Base-by-base conservation (phyloP, 2,329 filamentous ascomycete species). In the Colletotrichum aenigma region DNA sequence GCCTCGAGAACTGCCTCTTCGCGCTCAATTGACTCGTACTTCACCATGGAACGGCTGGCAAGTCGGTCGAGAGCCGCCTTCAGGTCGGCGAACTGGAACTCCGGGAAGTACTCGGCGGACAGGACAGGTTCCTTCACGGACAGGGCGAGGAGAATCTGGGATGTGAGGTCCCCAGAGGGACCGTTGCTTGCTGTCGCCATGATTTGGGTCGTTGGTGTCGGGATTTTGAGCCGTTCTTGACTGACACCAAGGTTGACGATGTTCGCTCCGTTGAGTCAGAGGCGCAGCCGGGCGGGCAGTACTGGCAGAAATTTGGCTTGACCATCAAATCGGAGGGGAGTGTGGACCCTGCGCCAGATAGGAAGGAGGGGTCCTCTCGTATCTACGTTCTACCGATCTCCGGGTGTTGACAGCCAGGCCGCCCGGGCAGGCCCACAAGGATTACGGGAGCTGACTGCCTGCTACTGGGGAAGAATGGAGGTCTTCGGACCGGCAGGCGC, bases 31-130 rank as follows among this genome's bases (percentile, higher is more conserved):
- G 94, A 94, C 80, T 97, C 92, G 86, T 98, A 98, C 78, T 90
- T 89, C 78, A 98, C 89, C 95, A 98, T 98, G 66, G 93, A 93
- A 80, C 96, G 92, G 75, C 95, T 97, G 34, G 89, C 90, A 69
- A 99, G 91, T 79, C 96, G 92, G 87, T 98, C 97, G 78, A 98
- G 90, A 34, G 95, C 95, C 78, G 94, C 94, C 88, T 98, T 98
- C 82, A 98, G 87, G 75, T 92, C 90, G 76, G 90, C 88, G 81
- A 93, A 94, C 81, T 91, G 88, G 80, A 89, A 86, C 79, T 89
- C 84, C 79, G 94, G 92, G 87, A 96, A 96, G 81, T 89, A 89
- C 81, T 95, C 91, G 81, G 88, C 88, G 69, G 94, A 95, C 80
- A 93, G 86, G 79, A 96, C 87, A 61, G 93, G 90, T 79, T 93